Conservation (phyloP, 1,284 basidiomycete genomes). For the Ganoderma lingzhi region DNA sequence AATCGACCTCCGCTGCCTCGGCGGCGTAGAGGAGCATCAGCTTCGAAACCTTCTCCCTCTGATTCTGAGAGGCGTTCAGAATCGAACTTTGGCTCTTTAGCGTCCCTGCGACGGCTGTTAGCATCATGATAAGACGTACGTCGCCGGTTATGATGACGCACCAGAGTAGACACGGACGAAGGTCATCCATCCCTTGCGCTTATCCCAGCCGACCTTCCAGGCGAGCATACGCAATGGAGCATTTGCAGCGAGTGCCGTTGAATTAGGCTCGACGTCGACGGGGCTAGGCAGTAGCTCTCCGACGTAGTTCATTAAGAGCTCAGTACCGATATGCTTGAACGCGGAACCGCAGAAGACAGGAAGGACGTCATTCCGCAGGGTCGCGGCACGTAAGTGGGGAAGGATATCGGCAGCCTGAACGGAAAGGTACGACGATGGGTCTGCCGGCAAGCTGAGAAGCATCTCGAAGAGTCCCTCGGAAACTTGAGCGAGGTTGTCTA, state of each 20-base stretch:
- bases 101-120: conserved; percentile 56
- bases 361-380: conserved; percentile 70
- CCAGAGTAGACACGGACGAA: conserved; percentile 92
- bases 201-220: conserved; percentile 92
- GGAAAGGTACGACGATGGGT: conserved; percentile 68
- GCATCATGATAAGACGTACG: background rate
- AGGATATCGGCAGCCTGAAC: conserved; percentile 61
- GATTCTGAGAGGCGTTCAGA: conserved; percentile 73
- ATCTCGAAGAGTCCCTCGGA: conserved; percentile 83
- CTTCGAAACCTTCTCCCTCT: conserved; percentile 79
- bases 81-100: conserved; percentile 70
- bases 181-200: conserved; percentile 88
- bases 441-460: conserved; percentile 64
- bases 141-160: conserved; percentile 39
- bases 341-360: conserved; percentile 89
- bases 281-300: conserved; percentile 86
- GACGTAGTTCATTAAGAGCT: conserved; percentile 83
- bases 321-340: conserved; percentile 82
- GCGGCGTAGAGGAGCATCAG: conserved; percentile 86
- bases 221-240: conserved; percentile 72
- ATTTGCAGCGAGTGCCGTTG: conserved; percentile 46
- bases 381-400: conserved; percentile 72
- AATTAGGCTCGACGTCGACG: conserved; percentile 62
- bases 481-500: conserved; percentile 83
- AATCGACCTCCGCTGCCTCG: conserved; percentile 82